Evolutionary conservation across 495 filamentous ascomycete species (phyloP).

Genomic region (Cladorrhinum samala): DNA sequence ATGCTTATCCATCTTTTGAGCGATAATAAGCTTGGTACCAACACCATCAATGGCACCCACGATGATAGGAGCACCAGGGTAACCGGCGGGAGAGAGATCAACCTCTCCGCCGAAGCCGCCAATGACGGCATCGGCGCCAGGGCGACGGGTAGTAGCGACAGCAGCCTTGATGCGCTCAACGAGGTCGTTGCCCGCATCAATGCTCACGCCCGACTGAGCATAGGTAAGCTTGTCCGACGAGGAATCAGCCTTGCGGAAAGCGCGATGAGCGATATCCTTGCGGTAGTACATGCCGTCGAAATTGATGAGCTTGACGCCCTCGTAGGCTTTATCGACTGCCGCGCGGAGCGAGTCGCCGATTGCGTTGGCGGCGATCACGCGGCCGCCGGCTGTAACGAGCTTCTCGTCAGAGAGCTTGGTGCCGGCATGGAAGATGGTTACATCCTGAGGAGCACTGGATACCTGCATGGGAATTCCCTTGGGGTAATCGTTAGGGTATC

Average conservation of each 20-base stretch:
- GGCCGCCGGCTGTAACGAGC: constrained; percentile 73
- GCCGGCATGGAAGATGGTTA: constrained; percentile 88
- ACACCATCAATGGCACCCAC: constrained; percentile 93
- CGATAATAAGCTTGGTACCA: constrained; percentile 93
- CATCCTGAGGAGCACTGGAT: constrained; percentile 35
- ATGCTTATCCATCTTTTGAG: constrained; percentile 80
- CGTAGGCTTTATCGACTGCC: constrained; percentile 80
- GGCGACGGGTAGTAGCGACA: constrained; percentile 69
- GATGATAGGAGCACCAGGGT: constrained; percentile 65
- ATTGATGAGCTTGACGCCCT: constrained; percentile 66
- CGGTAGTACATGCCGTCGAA: constrained; percentile 91
- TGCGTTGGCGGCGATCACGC: constrained; percentile 85
- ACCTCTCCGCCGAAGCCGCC: constrained; percentile 93
- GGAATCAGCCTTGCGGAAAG: constrained; percentile 40
- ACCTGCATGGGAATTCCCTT: constrained; percentile 73
- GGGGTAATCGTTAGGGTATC: constrained; percentile 86
- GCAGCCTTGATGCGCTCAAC: constrained; percentile 82
- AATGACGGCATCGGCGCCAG: constrained; percentile 84
- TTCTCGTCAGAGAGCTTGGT: constrained; percentile 57
- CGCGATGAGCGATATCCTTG: constrained; percentile 82
- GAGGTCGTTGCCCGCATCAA: constrained; percentile 84
- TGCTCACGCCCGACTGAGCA: constrained; percentile 85
- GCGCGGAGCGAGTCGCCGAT: constrained; percentile 67
- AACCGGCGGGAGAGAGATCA: constrained; percentile 71
- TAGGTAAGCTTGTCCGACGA: constrained; percentile 73